Base-by-base conservation (phyloP, 208 protist genomes). In the Angomonas deanei region DNA sequence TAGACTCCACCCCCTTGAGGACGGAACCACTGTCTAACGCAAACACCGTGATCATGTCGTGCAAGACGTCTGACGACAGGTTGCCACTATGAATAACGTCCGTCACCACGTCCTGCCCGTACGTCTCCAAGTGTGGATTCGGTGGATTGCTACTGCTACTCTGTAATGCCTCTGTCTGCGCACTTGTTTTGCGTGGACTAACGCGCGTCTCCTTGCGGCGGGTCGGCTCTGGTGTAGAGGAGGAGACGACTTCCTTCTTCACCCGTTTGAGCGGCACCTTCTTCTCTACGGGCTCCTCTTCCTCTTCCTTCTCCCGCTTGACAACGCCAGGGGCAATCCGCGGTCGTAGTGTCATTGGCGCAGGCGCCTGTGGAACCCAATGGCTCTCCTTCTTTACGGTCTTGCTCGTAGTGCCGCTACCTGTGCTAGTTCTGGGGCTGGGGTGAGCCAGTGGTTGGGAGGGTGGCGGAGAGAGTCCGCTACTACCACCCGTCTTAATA, bases 21-120 rank as follows among this genome's bases (percentile, higher is more conserved):
- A n/a, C n/a, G 13, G 82, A 78, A 11, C 68, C 63, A n/a, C 68
- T 21, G 34, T 80, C 64, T 33, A 74, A 53, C 0, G 75, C 73
- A 21, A 88, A 47, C 49, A 70, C 56, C 10, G 70, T 52, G 13
- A 74, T 60, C 13, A 82, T 53, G 24, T 57, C 26, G 11, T 74
- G 65, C 19, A 80, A 67, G 1, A 36, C 4, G n/a, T 49, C 28
- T 30, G 52, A 19, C 3, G 36, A 32, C 24, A 24, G 36, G 17
- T 65, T 55, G 33, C 3, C 33, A 6, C 27, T 21, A 21, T 33
- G 28, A 33, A 60, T 39, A 48, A 60, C 46, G 5, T 60, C 55
- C 3, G 19, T 60, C 28, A 60, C 55, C 15, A 32, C 36, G 21
- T 48, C 46, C 32, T 39, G 26, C 5, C 31, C 28, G 55, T 60